Conservation (phyloP, 495 filamentous ascomycete species). For the Parathielavia appendiculata region DNA sequence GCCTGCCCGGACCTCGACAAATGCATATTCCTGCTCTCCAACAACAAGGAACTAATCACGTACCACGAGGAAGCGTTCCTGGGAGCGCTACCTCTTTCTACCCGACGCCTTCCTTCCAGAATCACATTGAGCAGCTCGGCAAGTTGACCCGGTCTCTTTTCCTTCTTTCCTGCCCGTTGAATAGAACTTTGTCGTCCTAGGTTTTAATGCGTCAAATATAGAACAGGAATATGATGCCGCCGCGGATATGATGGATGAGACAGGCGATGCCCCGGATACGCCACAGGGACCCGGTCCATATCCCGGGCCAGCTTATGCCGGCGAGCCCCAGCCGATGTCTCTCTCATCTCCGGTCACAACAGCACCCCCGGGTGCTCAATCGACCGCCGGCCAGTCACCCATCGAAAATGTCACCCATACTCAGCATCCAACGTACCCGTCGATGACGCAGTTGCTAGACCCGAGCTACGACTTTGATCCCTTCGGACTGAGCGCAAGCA, state of each 20-base stretch:
- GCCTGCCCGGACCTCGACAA: conserved; percentile 42
- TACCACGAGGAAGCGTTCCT: conserved; percentile 27
- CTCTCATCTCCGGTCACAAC: conserved; percentile 41
- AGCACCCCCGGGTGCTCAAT: conserved; percentile 27
- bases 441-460: conserved; percentile 68
- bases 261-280: conserved; percentile 55
- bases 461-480: conserved; percentile 84
- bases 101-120: conserved; percentile 74
- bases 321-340: conserved; percentile 38
- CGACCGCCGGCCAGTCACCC: conserved; percentile 31
- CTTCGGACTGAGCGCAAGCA: conserved; percentile 83
- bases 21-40: conserved; percentile 41
- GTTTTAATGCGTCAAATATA: conserved; percentile 68
- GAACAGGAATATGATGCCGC: conserved; percentile 99
- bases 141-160: conserved; percentile 66
- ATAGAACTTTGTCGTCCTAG: conserved; percentile 78
- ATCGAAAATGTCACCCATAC: conserved; percentile 31
- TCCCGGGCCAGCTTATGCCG: conserved; percentile 47
- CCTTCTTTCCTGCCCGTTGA: conserved; percentile 39
- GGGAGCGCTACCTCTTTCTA: conserved; percentile 55
- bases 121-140: conserved; percentile 96
- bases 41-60: conserved; percentile 30
- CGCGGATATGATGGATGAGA: conserved; percentile 87
- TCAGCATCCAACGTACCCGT: conserved; percentile 44
- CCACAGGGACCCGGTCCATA: conserved; percentile 64